phyloP scores from a whole-genome alignment of 2,329 filamentous ascomycete genomes.

The Chaetomium sp. region DNA sequence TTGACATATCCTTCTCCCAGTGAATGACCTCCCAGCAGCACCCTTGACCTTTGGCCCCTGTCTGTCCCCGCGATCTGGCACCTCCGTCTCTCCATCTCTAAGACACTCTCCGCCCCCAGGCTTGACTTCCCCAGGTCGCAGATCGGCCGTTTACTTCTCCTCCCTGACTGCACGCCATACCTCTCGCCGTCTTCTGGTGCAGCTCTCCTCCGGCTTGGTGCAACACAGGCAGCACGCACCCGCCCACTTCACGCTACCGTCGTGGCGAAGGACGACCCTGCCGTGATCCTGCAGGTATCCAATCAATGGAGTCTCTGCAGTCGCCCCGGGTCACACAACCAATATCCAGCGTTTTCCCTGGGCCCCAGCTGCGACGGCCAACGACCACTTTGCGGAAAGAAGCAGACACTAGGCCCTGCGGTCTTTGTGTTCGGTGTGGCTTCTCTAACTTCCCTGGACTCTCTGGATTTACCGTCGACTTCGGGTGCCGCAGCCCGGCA shows the following conservation, averaged over 20 bases:
- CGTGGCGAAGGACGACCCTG: constrained; percentile 17
- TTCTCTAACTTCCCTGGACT: too few species aligned
- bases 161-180: too few species aligned
- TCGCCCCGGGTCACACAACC: constrained; percentile 16
- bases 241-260: constrained; percentile 11
- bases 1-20: neutral
- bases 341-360: constrained; percentile 19
- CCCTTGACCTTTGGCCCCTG: neutral
- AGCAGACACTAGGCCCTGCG: too few species aligned
- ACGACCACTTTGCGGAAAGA: too few species aligned
- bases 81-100: neutral
- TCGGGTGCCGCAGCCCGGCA: constrained; percentile 2
- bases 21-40: neutral
- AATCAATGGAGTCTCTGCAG: constrained; percentile 15
- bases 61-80: constrained; percentile 11
- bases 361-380: too few species aligned
- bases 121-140: too few species aligned
- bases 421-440: too few species aligned
- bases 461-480: neutral
- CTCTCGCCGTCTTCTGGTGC: too few species aligned
- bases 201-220: too few species aligned
- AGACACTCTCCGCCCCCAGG: too few species aligned
- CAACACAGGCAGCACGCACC: too few species aligned
- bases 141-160: too few species aligned
- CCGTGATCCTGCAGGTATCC: constrained; percentile 19